These are phyloP conservation scores for Telfairia occidentalis DNA, from an alignment of 331 rosid genomes.

Conservation along the genomic window DNA sequence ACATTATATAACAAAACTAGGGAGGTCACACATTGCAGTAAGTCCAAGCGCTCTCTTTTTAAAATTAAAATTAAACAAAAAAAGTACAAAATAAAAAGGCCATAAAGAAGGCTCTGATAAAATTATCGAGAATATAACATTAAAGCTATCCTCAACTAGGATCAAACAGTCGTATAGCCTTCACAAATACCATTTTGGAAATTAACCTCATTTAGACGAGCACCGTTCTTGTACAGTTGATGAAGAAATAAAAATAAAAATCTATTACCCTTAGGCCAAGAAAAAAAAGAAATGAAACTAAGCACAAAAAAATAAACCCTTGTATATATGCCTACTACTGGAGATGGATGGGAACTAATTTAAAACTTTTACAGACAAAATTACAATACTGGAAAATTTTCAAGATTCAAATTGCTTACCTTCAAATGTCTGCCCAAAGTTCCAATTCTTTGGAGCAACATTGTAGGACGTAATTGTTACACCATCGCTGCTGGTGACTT, in stretches of 20 bases:
- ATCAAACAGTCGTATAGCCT: neutral
- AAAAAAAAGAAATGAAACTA: neutral
- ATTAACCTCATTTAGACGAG: neutral
- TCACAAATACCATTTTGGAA: constrained; percentile 1
- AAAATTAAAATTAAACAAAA: no score
- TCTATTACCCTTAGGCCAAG: neutral
- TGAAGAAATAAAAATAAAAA: neutral
- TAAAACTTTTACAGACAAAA: neutral
- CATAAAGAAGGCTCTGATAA: no score
- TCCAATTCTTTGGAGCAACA: constrained; percentile 79
- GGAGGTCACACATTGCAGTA: no score
- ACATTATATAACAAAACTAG: no score
- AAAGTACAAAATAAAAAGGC: no score
- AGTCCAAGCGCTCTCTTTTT: no score
- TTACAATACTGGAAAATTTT: neutral
- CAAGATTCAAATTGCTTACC: constrained; percentile 71
- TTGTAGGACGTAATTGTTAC: constrained; percentile 57
- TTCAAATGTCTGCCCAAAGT: constrained; percentile 85
- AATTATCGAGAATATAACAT: neutral
- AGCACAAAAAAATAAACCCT: neutral
- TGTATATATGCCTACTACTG: neutral
- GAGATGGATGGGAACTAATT: neutral
- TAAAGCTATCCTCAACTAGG: neutral
- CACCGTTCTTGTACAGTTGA: constrained; percentile 1
- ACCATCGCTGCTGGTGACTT: constrained; percentile 62